Conservation (phyloP, 306 rosid genomes). For the Potentilla sterilis region DNA sequence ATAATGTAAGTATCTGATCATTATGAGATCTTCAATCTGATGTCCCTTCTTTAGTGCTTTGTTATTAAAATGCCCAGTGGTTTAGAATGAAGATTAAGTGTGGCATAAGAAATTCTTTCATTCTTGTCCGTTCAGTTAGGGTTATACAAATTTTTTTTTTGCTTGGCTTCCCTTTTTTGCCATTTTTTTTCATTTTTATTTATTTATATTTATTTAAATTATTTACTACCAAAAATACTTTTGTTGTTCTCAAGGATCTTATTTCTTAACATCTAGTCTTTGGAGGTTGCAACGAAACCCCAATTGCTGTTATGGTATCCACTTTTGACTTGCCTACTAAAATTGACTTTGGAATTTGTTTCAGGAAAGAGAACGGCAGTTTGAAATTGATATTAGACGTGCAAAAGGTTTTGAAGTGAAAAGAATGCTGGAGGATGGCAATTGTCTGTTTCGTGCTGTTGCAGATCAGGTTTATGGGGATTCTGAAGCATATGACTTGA, state of each 20-base stretch:
- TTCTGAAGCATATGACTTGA: constrained; percentile 64
- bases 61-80: not conserved
- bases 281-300: not conserved
- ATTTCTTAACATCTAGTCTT: not conserved
- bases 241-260: not conserved
- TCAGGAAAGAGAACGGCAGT: constrained; percentile 89
- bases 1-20: constrained; percentile 61
- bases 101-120: not conserved
- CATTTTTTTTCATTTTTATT: not conserved
- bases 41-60: not conserved
- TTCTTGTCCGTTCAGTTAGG: not conserved
- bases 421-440: constrained; percentile 92
- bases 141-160: not conserved
- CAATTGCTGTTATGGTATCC: constrained; percentile 10
- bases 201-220: not conserved
- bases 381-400: constrained; percentile 83
- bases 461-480: constrained; percentile 99
- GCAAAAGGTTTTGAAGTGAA: constrained; percentile 80
- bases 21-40: not conserved
- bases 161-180: not conserved
- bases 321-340: constrained; percentile 13
- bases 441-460: constrained; percentile 96
- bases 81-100: not conserved
- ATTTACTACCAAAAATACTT: not conserved
- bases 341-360: constrained; percentile 23